Evolutionary conservation across 108 stramenopile genomes (phyloP), one percentile per base, ranked within the genome.

Genomic region (Cyclotella kingstonii): DNA sequence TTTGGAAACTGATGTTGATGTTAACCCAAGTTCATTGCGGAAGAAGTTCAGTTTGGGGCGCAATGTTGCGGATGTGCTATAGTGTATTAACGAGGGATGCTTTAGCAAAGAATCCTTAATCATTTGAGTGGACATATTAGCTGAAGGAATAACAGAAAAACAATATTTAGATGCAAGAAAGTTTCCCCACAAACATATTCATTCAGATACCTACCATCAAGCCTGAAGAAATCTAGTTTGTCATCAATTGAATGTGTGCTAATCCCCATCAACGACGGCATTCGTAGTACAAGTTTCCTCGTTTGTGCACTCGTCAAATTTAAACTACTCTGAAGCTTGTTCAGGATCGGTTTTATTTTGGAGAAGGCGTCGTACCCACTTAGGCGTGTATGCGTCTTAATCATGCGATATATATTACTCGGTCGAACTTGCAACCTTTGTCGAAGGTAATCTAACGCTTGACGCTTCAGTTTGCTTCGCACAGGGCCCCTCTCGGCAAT

Each of bases 221-320:
- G 48, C 35, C 43, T 19, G 35, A 81, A 78, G 47, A 81, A 84
- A 4, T 76, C 43, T 3, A 78, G 14, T 23, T 64, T 60, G 30
- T 54, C 45, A 33, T 74, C 60, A 23, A 81, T 48, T n/a, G 54
- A 52, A n/a, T 42, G 30, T 2, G 15, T 51, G 6, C 76, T 57
- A 58, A 81, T 64, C 15, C 83, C 83, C 9, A 81, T 41, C 9
- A 81, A 25, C 6, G 83, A 79, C 7, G 83, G 83, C 80, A 65
- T 66, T 15, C 77, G 41, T 31, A 76, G 12, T 22, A 78, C 25
- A 19, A 84, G 36, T 19, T 64, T 40, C 29, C 44, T 64, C 19
- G 79, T 29, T 26, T 78, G 73, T 15, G 35, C 9, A 26, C 72
- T 70, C 2, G 77, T 62, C 10, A 84, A 45, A 19, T 29, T 27